A percentile compares a stretch with the other conserved stretches of the same genome.
These are phyloP conservation scores for Camelina sativa DNA, from an alignment of 345 rosid species.

Conservation along the genomic window DNA sequence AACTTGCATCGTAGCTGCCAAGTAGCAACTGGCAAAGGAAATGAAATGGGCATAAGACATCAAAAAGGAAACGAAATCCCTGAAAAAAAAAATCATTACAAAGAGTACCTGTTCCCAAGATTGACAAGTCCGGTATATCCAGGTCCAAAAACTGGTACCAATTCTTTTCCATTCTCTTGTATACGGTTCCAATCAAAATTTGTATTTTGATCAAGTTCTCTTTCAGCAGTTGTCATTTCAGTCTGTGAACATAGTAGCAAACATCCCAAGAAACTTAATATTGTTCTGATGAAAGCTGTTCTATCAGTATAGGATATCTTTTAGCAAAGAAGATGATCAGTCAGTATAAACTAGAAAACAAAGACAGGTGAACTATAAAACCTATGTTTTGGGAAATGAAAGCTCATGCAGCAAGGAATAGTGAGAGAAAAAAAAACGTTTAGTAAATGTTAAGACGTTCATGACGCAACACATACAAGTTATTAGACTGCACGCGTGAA, in stretches of 20 bases:
- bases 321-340: slow-evolving; percentile 24
- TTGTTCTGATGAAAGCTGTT: slow-evolving; percentile 12
- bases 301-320: slow-evolving; percentile 22
- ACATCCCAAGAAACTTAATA: slow-evolving; percentile 37
- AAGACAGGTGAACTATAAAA: slow-evolving; percentile 20
- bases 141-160: slow-evolving; percentile 87
- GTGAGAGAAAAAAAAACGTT: not conserved
- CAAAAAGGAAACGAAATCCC: slow-evolving; percentile 7
- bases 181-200: slow-evolving; percentile 99
- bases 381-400: slow-evolving; percentile 19
- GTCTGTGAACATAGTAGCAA: slow-evolving; percentile 57
- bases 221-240: slow-evolving; percentile 99
- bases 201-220: slow-evolving; percentile 97
- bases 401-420: slow-evolving; percentile 2
- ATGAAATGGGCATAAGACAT: slow-evolving; percentile 32
- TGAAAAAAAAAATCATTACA: slow-evolving; percentile 14
- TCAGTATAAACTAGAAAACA: slow-evolving; percentile 20
- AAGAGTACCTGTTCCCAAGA: slow-evolving; percentile 92
- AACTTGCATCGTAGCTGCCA: slow-evolving; percentile 99
- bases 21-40: slow-evolving; percentile 78
- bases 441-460: not conserved
- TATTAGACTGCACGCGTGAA: not conserved
- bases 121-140: slow-evolving; percentile 96
- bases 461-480: slow-evolving; percentile 22
- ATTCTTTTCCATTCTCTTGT: slow-evolving; percentile 94